Evolutionary conservation across 2,329 filamentous ascomycete genomes (phyloP).

Genomic region (Thielaviopsis populi): DNA sequence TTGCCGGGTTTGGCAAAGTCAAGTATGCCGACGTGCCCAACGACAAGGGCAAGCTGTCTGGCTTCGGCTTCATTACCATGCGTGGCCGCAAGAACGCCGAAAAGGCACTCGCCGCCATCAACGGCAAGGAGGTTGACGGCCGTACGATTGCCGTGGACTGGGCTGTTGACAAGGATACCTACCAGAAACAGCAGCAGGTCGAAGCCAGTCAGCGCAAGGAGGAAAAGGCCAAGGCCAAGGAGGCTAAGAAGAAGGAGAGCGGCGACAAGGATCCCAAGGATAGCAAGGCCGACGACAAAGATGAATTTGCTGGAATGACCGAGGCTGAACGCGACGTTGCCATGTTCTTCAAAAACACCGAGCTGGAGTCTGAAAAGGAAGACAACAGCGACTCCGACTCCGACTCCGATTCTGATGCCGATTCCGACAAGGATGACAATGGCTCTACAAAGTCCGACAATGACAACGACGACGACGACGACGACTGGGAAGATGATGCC

Average conservation of each 20-base stretch:
- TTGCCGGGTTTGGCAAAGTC: constrained; percentile 80
- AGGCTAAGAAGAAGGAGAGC: constrained; percentile 18
- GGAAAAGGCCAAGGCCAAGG: constrained; percentile 25
- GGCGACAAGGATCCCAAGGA: constrained; percentile 31
- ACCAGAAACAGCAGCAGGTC: constrained; percentile 48
- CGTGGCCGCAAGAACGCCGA: constrained; percentile 82
- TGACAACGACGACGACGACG: constrained; percentile 31
- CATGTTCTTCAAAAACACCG: constrained; percentile 42
- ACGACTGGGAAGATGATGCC: constrained; percentile 31
- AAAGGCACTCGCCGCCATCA: constrained; percentile 68
- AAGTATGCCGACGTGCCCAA: constrained; percentile 77
- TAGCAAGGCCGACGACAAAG: constrained; percentile 21
- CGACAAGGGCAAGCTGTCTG: constrained; percentile 58
- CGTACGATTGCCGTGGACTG: constrained; percentile 85
- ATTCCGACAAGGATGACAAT: constrained; percentile 30
- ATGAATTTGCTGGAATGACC: constrained; percentile 20
- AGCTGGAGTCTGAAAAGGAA: constrained; percentile 43
- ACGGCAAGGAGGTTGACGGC: constrained; percentile 81
- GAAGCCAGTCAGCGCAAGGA: constrained; percentile 22
- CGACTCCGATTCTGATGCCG: constrained; percentile 30
- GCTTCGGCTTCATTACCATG: constrained; percentile 87
- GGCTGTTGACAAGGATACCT: constrained; percentile 83
- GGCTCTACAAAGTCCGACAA: constrained; percentile 31
- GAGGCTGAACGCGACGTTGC: constrained; percentile 30
- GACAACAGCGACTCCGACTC: constrained; percentile 33